Evolutionary conservation across 805 yeast species (phyloP), one percentile per base, ranked within the genome.

Genomic region (Metschnikowia koreensis): DNA sequence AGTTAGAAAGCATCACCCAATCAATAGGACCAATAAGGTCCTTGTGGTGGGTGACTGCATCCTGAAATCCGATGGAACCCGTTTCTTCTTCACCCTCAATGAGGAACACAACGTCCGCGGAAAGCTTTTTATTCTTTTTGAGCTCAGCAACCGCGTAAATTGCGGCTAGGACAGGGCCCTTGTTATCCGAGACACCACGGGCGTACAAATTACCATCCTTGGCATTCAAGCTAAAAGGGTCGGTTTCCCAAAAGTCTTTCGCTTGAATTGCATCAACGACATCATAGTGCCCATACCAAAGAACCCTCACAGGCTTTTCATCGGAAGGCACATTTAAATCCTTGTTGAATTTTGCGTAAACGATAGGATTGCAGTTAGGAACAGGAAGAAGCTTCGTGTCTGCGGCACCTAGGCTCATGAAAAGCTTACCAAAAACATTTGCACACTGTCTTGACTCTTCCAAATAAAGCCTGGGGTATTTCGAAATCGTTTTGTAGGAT

Each of bases 261-360:
- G 74, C 70, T 46, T 77, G 77, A 34, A 81, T 80, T 0, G 96
- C 96, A 52, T 87, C 88, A 39, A 93, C 90, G 28, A 93, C 97
- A 69, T 93, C 99, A 65, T 94, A 93, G 73, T 93, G 99, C 1
- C 97, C 98, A 67, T 93, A 93, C 87, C 96, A 93, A 44, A 93
- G 66, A 5, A 90, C 76, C 50, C 88, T 73, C 2, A 54, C 49
- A 10, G 62, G 53, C 15, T 44, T 43, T 48, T 57, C 11, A 51
- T 45, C 16, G 45, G 51, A 2, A 6, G 29, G 31, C 6, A 29
- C 44, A 5, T 40, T 45, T 10, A 44, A 34, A 12, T 48, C 38
- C 47, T 78, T 81, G 51, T 71, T 70, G 68, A 93, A 93, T 8
- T 75, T 71, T 0, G 94, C 94, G 61, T 81, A 85, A 0, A 93